These are phyloP conservation scores for Paraurostyla sp. DNA, from an alignment of 73 alveolate genomes.

Conservation along the genomic window DNA sequence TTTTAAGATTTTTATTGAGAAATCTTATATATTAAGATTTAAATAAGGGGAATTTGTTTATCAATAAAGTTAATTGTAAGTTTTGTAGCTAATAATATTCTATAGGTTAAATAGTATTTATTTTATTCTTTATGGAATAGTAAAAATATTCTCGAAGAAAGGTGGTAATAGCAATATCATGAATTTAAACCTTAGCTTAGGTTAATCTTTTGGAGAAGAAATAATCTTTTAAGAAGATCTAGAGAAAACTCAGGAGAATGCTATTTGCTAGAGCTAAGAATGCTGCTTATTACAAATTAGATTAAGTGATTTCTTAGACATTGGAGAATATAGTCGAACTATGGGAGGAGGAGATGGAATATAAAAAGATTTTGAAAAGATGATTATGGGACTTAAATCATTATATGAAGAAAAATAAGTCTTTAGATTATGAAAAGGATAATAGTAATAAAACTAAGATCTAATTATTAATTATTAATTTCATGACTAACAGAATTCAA, in stretches of 20 bases:
- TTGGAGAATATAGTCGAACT: background rate
- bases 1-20: conserved; percentile 11
- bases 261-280: conserved; percentile 8
- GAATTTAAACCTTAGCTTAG: background rate
- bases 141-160: background rate
- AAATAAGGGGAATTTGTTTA: background rate
- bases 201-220: conserved; percentile 10
- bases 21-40: conserved; percentile 16
- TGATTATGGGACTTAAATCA: background rate
- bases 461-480: background rate
- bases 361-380: conserved; percentile 8
- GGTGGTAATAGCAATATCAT: background rate
- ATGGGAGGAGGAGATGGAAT: conserved; percentile 40
- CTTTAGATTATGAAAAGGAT: background rate
- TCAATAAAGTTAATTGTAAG: background rate
- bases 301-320: background rate
- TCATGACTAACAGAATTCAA: background rate
- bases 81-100: background rate
- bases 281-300: conserved; percentile 1
- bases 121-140: conserved; percentile 6
- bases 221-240: conserved; percentile 3
- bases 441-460: background rate
- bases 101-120: background rate
- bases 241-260: background rate
- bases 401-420: background rate